Evolutionary conservation across 148 eudicot species (phyloP), one percentile per base, ranked within the genome.

Genomic region (Cornus suecica): DNA sequence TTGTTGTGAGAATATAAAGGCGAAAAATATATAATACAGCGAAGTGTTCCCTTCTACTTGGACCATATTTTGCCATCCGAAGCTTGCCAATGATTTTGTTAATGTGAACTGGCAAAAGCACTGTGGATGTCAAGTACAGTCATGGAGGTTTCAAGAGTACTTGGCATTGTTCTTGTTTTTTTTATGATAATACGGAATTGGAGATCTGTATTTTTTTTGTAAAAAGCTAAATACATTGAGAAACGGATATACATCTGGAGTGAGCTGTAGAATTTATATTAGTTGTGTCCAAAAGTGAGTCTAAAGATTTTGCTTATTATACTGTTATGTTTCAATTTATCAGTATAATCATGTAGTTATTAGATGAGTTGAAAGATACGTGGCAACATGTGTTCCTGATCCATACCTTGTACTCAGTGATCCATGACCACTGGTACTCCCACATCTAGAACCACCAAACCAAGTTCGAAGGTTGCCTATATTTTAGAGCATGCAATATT

Each of bases 221-320:
- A 7, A 72, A 37, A 71, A 61, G 51, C 23, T 60, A 24, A 32
- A 61, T 8, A 61, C 1, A 31, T 23, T 14, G 31, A 10, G 10
- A 13, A 23, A 5, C 3, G 22, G 2, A 56, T 30, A 2, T n/a
- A 23, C 22, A 29, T 31, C 37, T 72, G 58, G 28, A 15, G 65
- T n/a, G 20, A 58, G 45, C 42, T 37, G 42, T 37, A 3, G 42
- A 51, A 20, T 25, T 30, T 52, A 0, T 48, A 48, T 48, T 48
- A 18, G 4, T 13, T 6, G 2, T 25, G 15, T 52, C 30, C 8
- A 16, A 28, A 10, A 11, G 26, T 9, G 18, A 71, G 54, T 71
- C 22, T 30, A 31, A 32, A 70, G 15, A n/a, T 34, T 66, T 28
- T 70, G 73, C n/a, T n/a, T n/a, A n/a, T n/a, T n/a, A n/a, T n/a